Base-by-base conservation (phyloP, 139 green algal genomes). In the Coelastrella sp. region DNA sequence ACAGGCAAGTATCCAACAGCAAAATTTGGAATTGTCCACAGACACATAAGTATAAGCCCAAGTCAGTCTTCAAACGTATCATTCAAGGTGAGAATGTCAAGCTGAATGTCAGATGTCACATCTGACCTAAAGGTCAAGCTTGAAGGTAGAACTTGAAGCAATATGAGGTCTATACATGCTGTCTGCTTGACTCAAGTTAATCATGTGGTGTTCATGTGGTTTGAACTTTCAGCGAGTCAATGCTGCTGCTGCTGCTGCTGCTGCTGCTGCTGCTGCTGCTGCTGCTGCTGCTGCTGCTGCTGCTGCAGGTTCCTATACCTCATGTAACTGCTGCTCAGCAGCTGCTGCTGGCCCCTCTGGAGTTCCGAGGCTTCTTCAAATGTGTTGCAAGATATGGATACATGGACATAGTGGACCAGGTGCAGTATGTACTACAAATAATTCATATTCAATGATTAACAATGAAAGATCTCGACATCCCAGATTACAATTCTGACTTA, bases 331-430 rank as follows among this genome's bases (percentile, higher is more conserved):
- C 24, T 56, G 20, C 35, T 7, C 73, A 80, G 73, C 73, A 22
- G n/a, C 73, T 80, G 73, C 73, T 80, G 73, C 73, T 80, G 10
- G 24, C 73, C 20, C 73, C 73, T 27, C 10, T 80, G 73, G 73
- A 80, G 22, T 80, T 80, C 73, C 24, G 27, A 56, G 73, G 73
- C 22, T 80, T 80, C 22, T 80, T 58, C 73, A 27, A 22, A 27
- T 80, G 73, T 49, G 73, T 80, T 19, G 73, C 73, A 10, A 27
- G 73, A 27, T 80, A 80, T 49, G 73, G 73, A 15, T 80, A 80
- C n/a, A 49, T 80, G 73, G 73, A 80, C n/a, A 49, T 19, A 49
- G n/a, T 80, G 11, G 73, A 80, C 0, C 73, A 80, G 73, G 73
- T 80, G 73, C 22, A 80, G 22, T 22, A 15, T 80, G 11, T 35